Base-by-base conservation (phyloP, 148 eudicot species). In the Chenopodium suecicum region DNA sequence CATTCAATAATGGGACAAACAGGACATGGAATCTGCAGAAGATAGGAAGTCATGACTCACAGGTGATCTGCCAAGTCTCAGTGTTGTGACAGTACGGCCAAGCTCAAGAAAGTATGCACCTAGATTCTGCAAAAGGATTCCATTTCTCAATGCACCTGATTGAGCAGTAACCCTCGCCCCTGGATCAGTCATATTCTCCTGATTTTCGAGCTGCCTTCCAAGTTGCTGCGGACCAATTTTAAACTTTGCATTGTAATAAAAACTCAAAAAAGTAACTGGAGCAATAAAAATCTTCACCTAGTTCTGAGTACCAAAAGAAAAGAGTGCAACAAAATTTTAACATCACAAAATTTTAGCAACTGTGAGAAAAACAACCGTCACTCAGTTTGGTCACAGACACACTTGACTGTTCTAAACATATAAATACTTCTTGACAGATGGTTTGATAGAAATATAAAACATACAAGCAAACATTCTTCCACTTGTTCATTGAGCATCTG, bases 31-130 rank as follows among this genome's bases (percentile, higher is more conserved):
- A 82, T 75, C 70, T 52, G 65, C 58, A 31, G 62, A 69, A 48
- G 66, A 70, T 70, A 69, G 8, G 25, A 75, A 7, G 14, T 32
- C 34, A 7, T 48, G 62, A 85, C 89, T 14, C 78, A 88, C 90
- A 20, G 89, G 88, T 76, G 91, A 83, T 83, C 80, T 80, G 23
- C 91, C 91, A 75, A 86, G 81, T 83, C 91, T 79, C 44, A 89
- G 46, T 14, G 88, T 89, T 65, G 82, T 83, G 79, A 85, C 85
- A 29, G 91, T 85, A 37, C 91, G 91, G 81, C 91, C 91, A 68
- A 89, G 85, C 75, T 89, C 91, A 63, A 89, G 89, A 85, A 89
- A 84, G 83, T 80, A 89, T 63, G 89, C 89, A 52, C 91, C 91
- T 37, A 89, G 64, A 82, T 89, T 89, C 56, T 89, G 91, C 8